Conservation (phyloP, 495 filamentous ascomycete genomes). For the Letharia lupina region DNA sequence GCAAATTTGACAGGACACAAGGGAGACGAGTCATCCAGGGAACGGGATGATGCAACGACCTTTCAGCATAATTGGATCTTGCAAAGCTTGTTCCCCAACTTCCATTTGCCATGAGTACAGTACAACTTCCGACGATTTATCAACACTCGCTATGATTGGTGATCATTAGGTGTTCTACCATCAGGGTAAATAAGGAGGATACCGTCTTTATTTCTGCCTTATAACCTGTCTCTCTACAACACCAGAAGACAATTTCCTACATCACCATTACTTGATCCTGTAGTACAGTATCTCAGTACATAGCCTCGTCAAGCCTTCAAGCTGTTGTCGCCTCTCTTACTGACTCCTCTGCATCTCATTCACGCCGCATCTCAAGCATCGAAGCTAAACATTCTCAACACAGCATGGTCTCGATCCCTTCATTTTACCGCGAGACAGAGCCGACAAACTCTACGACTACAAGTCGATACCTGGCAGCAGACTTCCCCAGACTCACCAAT, state of each 20-base stretch:
- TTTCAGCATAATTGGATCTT: constrained; percentile 9
- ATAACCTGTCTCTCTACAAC: constrained; percentile 6
- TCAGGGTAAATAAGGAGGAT: background rate
- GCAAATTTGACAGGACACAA: constrained; percentile 6
- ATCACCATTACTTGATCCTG: background rate
- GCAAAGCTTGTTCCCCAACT: constrained; percentile 11
- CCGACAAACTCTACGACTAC: constrained; percentile 16
- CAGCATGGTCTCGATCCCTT: constrained; percentile 19
- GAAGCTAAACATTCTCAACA: constrained; percentile 8
- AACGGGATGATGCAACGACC: constrained; percentile 12
- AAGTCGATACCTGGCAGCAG: constrained; percentile 24
- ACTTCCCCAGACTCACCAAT: constrained; percentile 28
- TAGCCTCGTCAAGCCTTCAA: background rate
- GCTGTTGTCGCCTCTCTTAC: constrained; percentile 8
- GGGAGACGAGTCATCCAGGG: constrained; percentile 9
- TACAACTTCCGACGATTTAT: constrained; percentile 3
- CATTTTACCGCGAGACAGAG: constrained; percentile 22
- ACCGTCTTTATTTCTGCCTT: background rate
- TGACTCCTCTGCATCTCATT: constrained; percentile 6
- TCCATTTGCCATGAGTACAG: too few species aligned
- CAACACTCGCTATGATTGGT: too few species aligned
- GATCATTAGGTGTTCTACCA: background rate
- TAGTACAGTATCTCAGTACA: background rate
- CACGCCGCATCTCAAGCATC: constrained; percentile 6
- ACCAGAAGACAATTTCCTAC: constrained; percentile 1